phyloP scores from a whole-genome alignment of 2,329 filamentous ascomycete species.

The Rhinocladiella mackenziei region DNA sequence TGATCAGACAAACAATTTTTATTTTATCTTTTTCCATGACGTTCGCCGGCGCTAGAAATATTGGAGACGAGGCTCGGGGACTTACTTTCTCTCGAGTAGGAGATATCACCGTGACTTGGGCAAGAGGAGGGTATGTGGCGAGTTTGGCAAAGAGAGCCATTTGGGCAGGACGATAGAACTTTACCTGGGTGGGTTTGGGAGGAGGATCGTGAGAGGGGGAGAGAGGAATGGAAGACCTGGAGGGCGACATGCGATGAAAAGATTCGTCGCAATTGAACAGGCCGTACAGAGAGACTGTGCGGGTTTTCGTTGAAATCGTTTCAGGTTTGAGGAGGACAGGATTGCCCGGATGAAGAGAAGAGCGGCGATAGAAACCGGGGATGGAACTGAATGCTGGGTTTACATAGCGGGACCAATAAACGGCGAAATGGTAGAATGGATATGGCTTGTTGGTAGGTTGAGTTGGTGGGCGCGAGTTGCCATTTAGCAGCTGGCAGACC shows the following conservation, averaged over 20 bases:
- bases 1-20: neutral
- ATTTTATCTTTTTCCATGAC: neutral
- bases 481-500: too few species aligned
- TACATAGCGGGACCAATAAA: slow-evolving; percentile 6
- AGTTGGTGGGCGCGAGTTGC: too few species aligned
- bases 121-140: slow-evolving; percentile 66
- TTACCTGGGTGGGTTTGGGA: slow-evolving; percentile 32
- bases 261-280: slow-evolving; percentile 8
- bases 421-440: neutral
- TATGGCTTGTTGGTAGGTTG: neutral
- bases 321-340: neutral
- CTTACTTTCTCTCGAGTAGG: slow-evolving; percentile 39
- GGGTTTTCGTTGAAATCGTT: too few species aligned
- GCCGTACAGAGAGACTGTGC: too few species aligned
- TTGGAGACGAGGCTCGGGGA: slow-evolving; percentile 7
- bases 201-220: slow-evolving; percentile 5
- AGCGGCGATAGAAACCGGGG: neutral
- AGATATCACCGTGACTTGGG: slow-evolving; percentile 64
- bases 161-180: slow-evolving; percentile 38
- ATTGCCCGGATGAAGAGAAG: neutral
- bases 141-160: slow-evolving; percentile 53
- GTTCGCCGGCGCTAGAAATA: too few species aligned
- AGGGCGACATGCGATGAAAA: slow-evolving; percentile 20
- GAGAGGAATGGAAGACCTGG: slow-evolving; percentile 16
- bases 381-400: neutral